phyloP scores from a whole-genome alignment of 2,329 filamentous ascomycete genomes.

The Zopfia rhizophila region DNA sequence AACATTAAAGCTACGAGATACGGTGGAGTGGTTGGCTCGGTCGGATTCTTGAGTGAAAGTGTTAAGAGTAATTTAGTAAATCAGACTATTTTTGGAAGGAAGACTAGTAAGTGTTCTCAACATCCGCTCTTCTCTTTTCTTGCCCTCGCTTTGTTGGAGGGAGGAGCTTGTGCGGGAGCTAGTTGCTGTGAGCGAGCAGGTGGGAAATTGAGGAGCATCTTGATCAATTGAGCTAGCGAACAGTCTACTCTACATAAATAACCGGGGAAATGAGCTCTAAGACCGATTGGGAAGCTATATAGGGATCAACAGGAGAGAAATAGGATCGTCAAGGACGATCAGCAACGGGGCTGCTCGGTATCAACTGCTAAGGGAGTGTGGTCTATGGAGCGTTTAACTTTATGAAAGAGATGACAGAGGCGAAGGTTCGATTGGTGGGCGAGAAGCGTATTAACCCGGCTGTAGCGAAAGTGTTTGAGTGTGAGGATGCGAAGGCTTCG shows the following conservation, averaged over 20 bases:
- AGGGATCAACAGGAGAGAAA: no score
- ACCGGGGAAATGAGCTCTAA: no score
- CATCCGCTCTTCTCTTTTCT: no score
- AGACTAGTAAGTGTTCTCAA: constrained; percentile 29
- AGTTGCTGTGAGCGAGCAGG: no score
- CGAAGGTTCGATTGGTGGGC: constrained; percentile 13
- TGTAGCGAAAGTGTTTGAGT: constrained; percentile 21
- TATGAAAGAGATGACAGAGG: constrained; percentile 12
- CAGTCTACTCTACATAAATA: no score
- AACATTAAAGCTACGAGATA: constrained; percentile 57
- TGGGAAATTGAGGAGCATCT: no score
- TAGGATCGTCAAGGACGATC: background rate
- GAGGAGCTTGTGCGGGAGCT: no score
- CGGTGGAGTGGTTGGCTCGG: constrained; percentile 59
- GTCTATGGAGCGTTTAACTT: constrained; percentile 14
- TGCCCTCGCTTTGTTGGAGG: no score
- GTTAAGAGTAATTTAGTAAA: constrained; percentile 23
- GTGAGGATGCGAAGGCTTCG: constrained; percentile 25
- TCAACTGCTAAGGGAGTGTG: constrained; percentile 19
- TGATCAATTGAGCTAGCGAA: no score
- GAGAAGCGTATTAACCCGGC: constrained; percentile 19
- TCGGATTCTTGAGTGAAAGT: constrained; percentile 54
- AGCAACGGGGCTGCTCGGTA: constrained; percentile 10
- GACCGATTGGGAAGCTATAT: no score
- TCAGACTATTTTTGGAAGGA: constrained; percentile 27